Conservation (phyloP, 192 early-diverging fungal species). For the Gryganskiella cystojenkinii region DNA sequence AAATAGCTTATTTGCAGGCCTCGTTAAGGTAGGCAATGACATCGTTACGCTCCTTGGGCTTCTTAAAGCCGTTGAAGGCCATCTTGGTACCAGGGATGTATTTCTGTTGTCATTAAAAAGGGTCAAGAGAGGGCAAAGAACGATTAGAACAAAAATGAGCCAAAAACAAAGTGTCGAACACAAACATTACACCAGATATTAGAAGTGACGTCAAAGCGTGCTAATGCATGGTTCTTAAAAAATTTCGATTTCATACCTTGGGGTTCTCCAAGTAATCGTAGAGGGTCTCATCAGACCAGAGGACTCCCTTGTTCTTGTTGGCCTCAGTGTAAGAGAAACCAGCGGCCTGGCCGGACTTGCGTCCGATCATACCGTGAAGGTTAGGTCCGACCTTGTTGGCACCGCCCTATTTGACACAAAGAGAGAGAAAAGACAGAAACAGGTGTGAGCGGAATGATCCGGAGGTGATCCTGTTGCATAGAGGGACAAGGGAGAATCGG, state of each 20-base stretch:
- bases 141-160: too few species aligned
- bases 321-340: slow-evolving; percentile 95
- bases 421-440: not conserved
- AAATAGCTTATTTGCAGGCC: slow-evolving; percentile 25
- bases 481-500: not conserved
- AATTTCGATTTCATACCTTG: slow-evolving; percentile 67
- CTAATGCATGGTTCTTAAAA: not conserved
- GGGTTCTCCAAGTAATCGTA: slow-evolving; percentile 99
- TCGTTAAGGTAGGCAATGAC: slow-evolving; percentile 94
- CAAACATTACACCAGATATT: not conserved
- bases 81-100: slow-evolving; percentile 96
- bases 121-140: not conserved
- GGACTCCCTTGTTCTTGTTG: slow-evolving; percentile 86
- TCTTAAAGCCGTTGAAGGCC: slow-evolving; percentile 96
- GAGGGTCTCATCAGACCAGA: slow-evolving; percentile 91
- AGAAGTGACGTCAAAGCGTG: not conserved
- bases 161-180: not conserved
- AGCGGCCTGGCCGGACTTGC: slow-evolving; percentile 84
- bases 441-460: not conserved
- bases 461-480: not conserved
- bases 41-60: slow-evolving; percentile 85
- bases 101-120: slow-evolving; percentile 18
- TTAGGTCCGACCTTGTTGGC: slow-evolving; percentile 98
- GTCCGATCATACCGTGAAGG: slow-evolving; percentile 92
- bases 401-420: slow-evolving; percentile 62